A percentile compares a stretch with the other conserved stretches of the same genome.
Conservation (phyloP, 441 rosid species). For the Biscutella laevigata region DNA sequence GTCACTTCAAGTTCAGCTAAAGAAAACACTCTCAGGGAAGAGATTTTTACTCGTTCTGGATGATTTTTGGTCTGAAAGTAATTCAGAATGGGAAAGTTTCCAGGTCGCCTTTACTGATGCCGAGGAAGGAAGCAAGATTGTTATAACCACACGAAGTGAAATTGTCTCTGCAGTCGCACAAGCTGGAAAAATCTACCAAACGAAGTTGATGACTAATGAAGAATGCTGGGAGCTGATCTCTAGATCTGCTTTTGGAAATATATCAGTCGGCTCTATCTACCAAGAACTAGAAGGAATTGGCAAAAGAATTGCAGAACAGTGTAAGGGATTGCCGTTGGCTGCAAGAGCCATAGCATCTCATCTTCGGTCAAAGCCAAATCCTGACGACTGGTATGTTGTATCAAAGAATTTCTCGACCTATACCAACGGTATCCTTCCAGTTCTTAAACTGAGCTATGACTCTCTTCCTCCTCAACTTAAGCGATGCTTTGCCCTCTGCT, state of each 20-base stretch:
- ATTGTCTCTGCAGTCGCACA: constrained; percentile 12
- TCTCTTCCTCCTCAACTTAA: constrained; percentile 24
- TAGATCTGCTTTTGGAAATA: constrained; percentile 19
- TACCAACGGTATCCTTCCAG: constrained; percentile 18
- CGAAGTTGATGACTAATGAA: constrained; percentile 22
- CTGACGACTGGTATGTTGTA: constrained; percentile 18
- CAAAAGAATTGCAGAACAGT: constrained; percentile 24
- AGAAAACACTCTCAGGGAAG: constrained; percentile 19
- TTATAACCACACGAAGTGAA: constrained; percentile 24
- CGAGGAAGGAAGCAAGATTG: constrained; percentile 25
- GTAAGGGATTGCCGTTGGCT: constrained; percentile 26
- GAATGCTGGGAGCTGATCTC: constrained; percentile 30
- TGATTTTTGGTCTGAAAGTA: constrained; percentile 26
- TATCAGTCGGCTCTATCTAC: constrained; percentile 5
- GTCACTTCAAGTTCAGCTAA: constrained; percentile 26
- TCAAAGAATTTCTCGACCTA: constrained; percentile 21
- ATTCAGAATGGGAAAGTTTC: constrained; percentile 23
- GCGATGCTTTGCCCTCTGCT: constrained; percentile 26
- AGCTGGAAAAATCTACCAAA: constrained; percentile 14
- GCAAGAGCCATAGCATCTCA: constrained; percentile 23
- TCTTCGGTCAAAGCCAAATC: constrained; percentile 24
- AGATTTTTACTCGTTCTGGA: constrained; percentile 24
- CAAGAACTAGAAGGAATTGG: constrained; percentile 26
- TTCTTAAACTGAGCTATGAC: constrained; percentile 22
- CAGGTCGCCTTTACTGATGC: constrained; percentile 23